Base-by-base conservation (phyloP, 108 stramenopile genomes). In the Cyclotella baltica region DNA sequence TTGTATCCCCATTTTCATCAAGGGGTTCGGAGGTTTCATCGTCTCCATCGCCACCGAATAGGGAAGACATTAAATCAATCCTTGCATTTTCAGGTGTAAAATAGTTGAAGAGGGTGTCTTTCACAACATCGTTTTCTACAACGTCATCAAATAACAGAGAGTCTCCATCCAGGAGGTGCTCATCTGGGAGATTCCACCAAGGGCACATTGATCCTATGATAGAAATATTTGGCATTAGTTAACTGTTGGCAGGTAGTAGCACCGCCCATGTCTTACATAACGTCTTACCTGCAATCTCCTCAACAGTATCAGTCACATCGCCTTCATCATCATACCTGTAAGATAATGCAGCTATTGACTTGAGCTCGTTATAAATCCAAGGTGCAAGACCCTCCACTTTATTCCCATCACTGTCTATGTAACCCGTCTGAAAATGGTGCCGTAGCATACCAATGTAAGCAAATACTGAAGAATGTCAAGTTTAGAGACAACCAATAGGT, bases 311-410 rank as follows among this genome's bases (percentile, higher is more conserved):
- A 3, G 84, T 79, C 11, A 93, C 91, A 62, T 87, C 84, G n/a
- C 70, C 81, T 62, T 93, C 96, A 62, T 94, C 91, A 23, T 74
- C 86, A 71, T 82, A 96, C 36, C 68, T 51, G 72, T 94, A 90
- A 0, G 92, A 85, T 11, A 93, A 34, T 27, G 93, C 85, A n/a
- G 90, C 80, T 27, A 93, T 89, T 16, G 79, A 78, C 57, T 85
- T 83, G 10, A 96, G 63, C 55, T 96, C 96, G n/a, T 91, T 73
- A 55, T 87, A 90, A 30, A 96, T 94, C 89, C 91, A 94, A 25
- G 52, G 34, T 27, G 90, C 87, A 56, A 93, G 85, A 25, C 88
- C 88, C 27, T 72, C 77, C 28, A 56, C 55, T 37, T 72, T 74
- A 29, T 62, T 67, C 10, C 65, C 67, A 34, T 72, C 27, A n/a